phyloP scores from a whole-genome alignment of 192 early-diverging fungal genomes.

The Diversispora epigaea region DNA sequence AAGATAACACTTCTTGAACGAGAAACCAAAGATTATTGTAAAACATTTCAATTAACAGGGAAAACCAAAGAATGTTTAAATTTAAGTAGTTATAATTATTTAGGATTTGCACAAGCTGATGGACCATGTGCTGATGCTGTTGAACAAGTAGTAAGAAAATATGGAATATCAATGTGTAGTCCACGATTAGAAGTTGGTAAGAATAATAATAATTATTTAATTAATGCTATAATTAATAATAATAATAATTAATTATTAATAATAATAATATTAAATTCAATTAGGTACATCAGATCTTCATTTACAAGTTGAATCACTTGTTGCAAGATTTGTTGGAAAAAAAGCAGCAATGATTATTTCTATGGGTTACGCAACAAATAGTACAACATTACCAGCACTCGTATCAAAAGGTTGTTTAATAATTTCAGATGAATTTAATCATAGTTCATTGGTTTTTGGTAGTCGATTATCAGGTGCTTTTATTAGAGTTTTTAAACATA shows the following conservation, averaged over 20 bases:
- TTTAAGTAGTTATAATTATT: conserved; percentile 96
- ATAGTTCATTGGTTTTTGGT: conserved; percentile 91
- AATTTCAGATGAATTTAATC: conserved; percentile 95
- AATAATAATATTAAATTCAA: background rate
- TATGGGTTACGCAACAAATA: conserved; percentile 98
- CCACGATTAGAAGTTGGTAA: conserved; percentile 74
- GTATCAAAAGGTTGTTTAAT: conserved; percentile 85
- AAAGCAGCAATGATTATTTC: conserved; percentile 84
- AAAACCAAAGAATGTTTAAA: conserved; percentile 79
- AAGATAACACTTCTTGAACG: conserved; percentile 85
- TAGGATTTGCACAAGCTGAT: conserved; percentile 91
- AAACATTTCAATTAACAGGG: conserved; percentile 83
- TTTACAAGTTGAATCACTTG: conserved; percentile 75
- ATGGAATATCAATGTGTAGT: conserved; percentile 70
- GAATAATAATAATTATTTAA: conserved; percentile 16
- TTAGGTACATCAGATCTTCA: conserved; percentile 55
- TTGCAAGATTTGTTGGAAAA: conserved; percentile 87
- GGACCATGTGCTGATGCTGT: conserved; percentile 96
- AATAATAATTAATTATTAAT: background rate
- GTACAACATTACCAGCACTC: conserved; percentile 87
- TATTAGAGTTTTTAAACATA: conserved; percentile 94
- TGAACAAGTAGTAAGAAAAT: conserved; percentile 67
- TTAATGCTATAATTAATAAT: background rate
- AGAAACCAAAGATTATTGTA: conserved; percentile 80
- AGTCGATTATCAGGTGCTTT: conserved; percentile 87